Evolutionary conservation across 2,329 filamentous ascomycete genomes (phyloP), one percentile per base, ranked within the genome.

Genomic region (Epichloe brachyelytri): DNA sequence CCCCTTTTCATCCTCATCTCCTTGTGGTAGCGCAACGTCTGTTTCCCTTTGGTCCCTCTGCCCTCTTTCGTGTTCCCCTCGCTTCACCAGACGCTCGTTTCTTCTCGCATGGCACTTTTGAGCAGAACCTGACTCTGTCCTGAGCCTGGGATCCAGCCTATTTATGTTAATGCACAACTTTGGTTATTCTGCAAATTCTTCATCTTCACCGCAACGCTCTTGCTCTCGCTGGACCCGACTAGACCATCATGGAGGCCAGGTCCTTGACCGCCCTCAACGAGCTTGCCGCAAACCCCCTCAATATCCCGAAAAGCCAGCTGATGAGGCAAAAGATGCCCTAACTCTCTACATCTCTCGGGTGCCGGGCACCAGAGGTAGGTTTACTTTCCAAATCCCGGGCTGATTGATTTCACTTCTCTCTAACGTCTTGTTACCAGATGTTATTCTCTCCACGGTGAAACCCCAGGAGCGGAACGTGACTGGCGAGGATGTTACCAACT

Each of bases 271-370:
- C 81, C 49, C 77, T 98, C 56, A 93, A 88, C 57, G 72, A 78
- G 41, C 78, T 96, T 55, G 91, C 93, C 55, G 79, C 85, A 48
- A 88, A 95, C 61, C 93, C 91, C 91, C 93, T 45, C 78, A 83
- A 59, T 93, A 95, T 65, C 88, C 88, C 47, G 78, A 85, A 60
- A 87, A 87, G 62, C 85, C 87, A 5, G 79, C 82, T 3, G 82
- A 85, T 58, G 71, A 77, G 59, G 78, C 73, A 55, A 78, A 83
- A 55, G 80, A 88, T 47, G 82, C 88, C 4, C 68, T 97, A 48
- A 82, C 83, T 2, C 77, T 98, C 40, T 98, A 98, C 68, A 94
- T 98, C 57, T 88, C 91, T 37, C 77, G 91, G 57, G 91, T 98
- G 0, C 93, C 93, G 1, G 91, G 91, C 20, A 95, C 86, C 56